Percentiles rank a stretch among this genome's conserved stretches.
These are phyloP conservation scores for Hypoxylon sp. DNA, from an alignment of 2,329 filamentous ascomycete species.

Conservation along the genomic window DNA sequence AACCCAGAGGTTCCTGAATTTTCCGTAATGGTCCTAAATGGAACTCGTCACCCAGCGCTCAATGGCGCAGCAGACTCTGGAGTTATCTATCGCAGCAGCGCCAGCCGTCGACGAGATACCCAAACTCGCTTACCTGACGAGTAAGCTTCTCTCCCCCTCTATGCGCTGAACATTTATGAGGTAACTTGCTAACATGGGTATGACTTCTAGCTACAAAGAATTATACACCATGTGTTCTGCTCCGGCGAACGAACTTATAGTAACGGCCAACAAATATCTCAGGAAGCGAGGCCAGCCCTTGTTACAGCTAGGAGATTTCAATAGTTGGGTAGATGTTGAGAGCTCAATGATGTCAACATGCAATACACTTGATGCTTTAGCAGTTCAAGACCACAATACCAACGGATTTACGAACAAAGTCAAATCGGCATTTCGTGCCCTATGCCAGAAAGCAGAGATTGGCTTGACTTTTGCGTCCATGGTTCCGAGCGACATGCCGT, in stretches of 20 bases:
- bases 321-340: conserved; percentile 20
- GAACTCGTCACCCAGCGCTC: conserved; percentile 17
- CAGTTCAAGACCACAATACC: conserved; percentile 13
- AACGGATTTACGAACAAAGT: conserved; percentile 14
- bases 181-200: neutral
- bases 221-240: conserved; percentile 6
- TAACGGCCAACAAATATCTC: conserved; percentile 22
- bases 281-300: conserved; percentile 15
- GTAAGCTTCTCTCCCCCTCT: neutral
- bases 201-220: conserved; percentile 8
- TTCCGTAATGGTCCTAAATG: conserved; percentile 12
- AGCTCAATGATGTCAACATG: conserved; percentile 23
- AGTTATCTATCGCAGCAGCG: conserved; percentile 17
- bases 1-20: conserved; percentile 25
- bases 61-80: conserved; percentile 8
- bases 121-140: neutral
- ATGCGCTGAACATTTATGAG: no score
- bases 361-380: conserved; percentile 15
- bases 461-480: conserved; percentile 20
- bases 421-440: conserved; percentile 20
- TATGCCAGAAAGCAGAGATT: conserved; percentile 33
- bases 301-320: conserved; percentile 10
- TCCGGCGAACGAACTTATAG: conserved; percentile 16
- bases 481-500: conserved; percentile 29
- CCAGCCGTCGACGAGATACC: neutral